Conservation (phyloP, 345 rosid species). For the Eucalyptus erythrocorys region DNA sequence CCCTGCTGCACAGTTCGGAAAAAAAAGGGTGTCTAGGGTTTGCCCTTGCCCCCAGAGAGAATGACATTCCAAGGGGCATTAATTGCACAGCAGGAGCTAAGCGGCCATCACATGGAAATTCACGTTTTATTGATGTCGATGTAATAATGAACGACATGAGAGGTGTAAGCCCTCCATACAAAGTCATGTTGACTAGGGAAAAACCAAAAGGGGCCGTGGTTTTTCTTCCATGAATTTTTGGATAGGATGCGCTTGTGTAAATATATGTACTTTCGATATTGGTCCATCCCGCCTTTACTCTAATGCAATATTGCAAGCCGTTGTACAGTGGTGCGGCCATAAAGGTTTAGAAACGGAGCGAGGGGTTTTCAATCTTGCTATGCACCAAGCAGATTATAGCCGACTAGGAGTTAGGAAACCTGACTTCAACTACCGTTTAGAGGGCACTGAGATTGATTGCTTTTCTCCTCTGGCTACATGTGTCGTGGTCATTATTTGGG, state of each 20-base stretch:
- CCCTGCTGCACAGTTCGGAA: background rate
- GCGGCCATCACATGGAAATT: background rate
- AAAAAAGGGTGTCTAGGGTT: background rate
- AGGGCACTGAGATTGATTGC: background rate
- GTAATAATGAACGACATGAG: background rate
- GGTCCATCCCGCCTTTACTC: background rate
- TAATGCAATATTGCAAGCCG: background rate
- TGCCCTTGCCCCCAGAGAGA: background rate
- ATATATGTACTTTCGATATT: background rate
- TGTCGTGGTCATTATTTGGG: background rate
- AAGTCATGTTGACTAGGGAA: background rate
- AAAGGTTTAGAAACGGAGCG: background rate
- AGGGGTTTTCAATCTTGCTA: background rate
- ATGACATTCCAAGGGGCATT: background rate
- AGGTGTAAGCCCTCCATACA: background rate
- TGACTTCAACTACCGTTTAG: background rate
- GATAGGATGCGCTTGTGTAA: background rate
- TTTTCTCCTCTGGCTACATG: background rate
- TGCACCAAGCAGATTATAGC: background rate
- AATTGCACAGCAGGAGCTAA: background rate
- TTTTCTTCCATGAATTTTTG: background rate
- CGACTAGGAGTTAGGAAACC: background rate
- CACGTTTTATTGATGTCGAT: background rate
- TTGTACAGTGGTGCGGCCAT: background rate
- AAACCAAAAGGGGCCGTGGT: background rate